A percentile compares a stretch with the other conserved stretches of the same genome.
phyloP scores from a whole-genome alignment of 1,139 yeast genomes.

The Geotrichum histeridarum region DNA sequence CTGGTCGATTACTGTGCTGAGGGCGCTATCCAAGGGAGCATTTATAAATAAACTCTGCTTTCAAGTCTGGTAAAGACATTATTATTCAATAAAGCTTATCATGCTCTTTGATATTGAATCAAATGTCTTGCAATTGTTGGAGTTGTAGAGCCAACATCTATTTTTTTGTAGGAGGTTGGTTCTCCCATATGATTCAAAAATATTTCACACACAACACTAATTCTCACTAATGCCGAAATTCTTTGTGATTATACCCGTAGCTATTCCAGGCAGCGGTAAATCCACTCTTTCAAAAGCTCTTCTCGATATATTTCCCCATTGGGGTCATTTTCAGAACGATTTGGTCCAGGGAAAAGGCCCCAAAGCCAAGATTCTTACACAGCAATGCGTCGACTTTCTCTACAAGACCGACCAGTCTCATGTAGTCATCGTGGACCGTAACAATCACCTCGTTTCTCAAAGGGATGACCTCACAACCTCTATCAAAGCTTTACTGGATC shows the following conservation, averaged over 20 bases:
- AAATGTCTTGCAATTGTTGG: too few relatives aligned
- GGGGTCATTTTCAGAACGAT: slow-evolving; percentile 84
- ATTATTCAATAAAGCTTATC: neutral
- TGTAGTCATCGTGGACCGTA: slow-evolving; percentile 75
- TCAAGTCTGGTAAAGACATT: neutral
- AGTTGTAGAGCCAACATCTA: too few relatives aligned
- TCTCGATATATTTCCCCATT: slow-evolving; percentile 49
- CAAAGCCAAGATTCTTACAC: slow-evolving; percentile 44
- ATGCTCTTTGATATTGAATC: neutral
- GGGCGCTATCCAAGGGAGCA: too few relatives aligned
- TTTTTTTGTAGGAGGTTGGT: too few relatives aligned
- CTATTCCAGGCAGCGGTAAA: slow-evolving; percentile 94
- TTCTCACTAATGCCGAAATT: slow-evolving; percentile 31
- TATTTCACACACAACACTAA: neutral
- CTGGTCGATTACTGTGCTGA: too few relatives aligned
- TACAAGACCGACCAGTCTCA: slow-evolving; percentile 17
- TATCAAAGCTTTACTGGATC: slow-evolving; percentile 32
- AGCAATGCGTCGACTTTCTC: slow-evolving; percentile 41
- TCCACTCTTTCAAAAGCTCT: slow-evolving; percentile 73
- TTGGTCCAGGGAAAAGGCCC: slow-evolving; percentile 51
- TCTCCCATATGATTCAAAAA: neutral
- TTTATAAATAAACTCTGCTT: too few relatives aligned
- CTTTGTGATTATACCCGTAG: slow-evolving; percentile 70
- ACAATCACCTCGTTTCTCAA: slow-evolving; percentile 69
- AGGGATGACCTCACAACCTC: slow-evolving; percentile 60